Evolutionary conservation across 1,284 basidiomycete genomes (phyloP).

Genomic region (Cryptococcus wingfieldii): DNA sequence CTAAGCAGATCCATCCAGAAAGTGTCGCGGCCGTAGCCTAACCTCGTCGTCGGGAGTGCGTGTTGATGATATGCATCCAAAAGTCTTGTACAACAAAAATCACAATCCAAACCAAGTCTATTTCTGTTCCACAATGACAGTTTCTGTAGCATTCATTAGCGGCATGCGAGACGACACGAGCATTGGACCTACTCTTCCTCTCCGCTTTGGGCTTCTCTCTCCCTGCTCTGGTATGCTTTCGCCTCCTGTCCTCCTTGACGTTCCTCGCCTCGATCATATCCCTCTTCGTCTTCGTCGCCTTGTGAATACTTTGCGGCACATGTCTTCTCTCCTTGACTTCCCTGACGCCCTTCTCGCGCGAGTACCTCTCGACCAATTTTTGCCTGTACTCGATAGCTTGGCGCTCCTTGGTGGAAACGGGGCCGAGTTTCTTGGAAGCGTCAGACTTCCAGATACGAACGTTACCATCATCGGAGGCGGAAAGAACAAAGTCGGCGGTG

Average conservation of each 20-base stretch:
- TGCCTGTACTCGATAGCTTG: slow-evolving; percentile 90
- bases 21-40: no score
- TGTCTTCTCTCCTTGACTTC: slow-evolving; percentile 79
- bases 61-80: no score
- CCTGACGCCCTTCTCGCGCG: slow-evolving; percentile 72
- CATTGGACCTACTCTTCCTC: slow-evolving; percentile 61
- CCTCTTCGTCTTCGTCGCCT: slow-evolving; percentile 78
- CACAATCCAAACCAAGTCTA: slow-evolving; percentile 27
- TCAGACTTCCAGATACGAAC: slow-evolving; percentile 94
- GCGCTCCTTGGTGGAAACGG: slow-evolving; percentile 85
- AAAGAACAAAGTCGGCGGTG: slow-evolving; percentile 87
- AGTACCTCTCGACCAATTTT: slow-evolving; percentile 84
- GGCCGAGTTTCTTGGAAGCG: slow-evolving; percentile 86
- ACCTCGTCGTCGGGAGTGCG: no score
- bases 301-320: slow-evolving; percentile 84
- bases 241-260: slow-evolving; percentile 88
- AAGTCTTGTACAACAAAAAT: no score
- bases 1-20: no score
- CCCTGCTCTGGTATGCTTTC: slow-evolving; percentile 80
- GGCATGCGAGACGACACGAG: background rate
- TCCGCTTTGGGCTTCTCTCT: slow-evolving; percentile 87
- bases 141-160: slow-evolving; percentile 45
- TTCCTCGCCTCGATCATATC: slow-evolving; percentile 87
- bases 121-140: slow-evolving; percentile 72
- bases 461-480: slow-evolving; percentile 95